Evolutionary conservation across 2,329 filamentous ascomycete species (phyloP).

Genomic region (Microdochium nivale): DNA sequence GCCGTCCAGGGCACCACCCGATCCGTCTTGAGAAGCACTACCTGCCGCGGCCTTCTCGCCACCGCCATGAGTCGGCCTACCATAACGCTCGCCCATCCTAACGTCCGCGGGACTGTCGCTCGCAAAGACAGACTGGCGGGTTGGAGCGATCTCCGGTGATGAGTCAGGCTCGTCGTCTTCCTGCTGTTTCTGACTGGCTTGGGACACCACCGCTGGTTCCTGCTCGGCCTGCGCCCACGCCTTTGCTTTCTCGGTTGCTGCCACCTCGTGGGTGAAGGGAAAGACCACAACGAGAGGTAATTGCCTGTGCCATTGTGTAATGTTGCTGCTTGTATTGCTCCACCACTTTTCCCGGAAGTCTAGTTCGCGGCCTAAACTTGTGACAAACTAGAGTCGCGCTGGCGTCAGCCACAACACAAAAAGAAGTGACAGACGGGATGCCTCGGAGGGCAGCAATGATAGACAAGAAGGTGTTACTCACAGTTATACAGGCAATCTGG

Average conservation of each 20-base stretch:
- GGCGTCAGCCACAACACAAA: not conserved
- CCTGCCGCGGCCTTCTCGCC: not conserved
- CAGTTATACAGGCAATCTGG: constrained; percentile 6
- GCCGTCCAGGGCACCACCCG: no score
- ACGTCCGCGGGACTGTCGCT: not conserved
- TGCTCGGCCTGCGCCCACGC: not conserved
- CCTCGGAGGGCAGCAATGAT: not conserved
- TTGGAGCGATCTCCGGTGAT: not conserved
- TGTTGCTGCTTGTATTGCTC: not conserved
- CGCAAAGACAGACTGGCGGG: not conserved
- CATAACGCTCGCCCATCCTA: not conserved
- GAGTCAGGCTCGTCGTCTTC: not conserved
- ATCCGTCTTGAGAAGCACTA: no score
- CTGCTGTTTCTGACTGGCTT: not conserved
- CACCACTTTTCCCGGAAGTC: constrained; percentile 3
- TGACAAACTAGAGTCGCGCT: constrained; percentile 2
- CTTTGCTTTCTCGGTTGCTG: not conserved
- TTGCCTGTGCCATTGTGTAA: not conserved
- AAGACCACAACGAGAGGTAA: not conserved
- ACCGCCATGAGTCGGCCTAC: not conserved
- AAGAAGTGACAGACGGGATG: not conserved
- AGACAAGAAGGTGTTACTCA: constrained; percentile 2
- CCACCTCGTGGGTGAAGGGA: not conserved
- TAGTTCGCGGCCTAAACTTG: constrained; percentile 3
- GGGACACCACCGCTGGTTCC: not conserved